These are phyloP conservation scores for Mangifera indica DNA, from an alignment of 345 rosid species.

Conservation along the genomic window DNA sequence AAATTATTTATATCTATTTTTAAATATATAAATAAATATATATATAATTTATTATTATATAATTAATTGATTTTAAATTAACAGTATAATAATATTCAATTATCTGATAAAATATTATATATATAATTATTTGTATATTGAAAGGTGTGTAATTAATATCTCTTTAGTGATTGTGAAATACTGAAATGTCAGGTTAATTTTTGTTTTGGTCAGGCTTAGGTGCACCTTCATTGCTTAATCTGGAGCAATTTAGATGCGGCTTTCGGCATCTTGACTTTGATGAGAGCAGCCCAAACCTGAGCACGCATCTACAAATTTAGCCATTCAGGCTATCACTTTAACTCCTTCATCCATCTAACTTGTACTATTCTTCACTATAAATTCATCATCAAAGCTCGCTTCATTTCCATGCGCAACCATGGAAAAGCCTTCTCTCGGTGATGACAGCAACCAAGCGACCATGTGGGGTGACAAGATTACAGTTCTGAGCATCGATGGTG, in stretches of 20 bases:
- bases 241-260: not conserved
- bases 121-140: no score
- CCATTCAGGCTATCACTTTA: not conserved
- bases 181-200: no score
- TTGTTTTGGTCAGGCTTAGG: not conserved
- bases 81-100: no score
- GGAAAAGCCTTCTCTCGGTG: not conserved
- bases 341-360: not conserved
- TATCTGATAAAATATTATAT: no score
- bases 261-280: slow-evolving; percentile 2
- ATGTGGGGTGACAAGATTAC: slow-evolving; percentile 38
- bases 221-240: not conserved
- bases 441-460: not conserved
- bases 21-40: no score
- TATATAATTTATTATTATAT: no score
- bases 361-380: no score
- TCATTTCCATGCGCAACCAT: not conserved
- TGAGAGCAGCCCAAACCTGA: not conserved
- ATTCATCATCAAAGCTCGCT: no score
- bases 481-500: slow-evolving; percentile 49
- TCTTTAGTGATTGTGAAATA: not conserved
- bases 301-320: not conserved
- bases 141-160: not conserved
- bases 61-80: no score
- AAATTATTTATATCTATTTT: no score